Base-by-base conservation (phyloP, 345 rosid species). In the Dovyalis caffra region DNA sequence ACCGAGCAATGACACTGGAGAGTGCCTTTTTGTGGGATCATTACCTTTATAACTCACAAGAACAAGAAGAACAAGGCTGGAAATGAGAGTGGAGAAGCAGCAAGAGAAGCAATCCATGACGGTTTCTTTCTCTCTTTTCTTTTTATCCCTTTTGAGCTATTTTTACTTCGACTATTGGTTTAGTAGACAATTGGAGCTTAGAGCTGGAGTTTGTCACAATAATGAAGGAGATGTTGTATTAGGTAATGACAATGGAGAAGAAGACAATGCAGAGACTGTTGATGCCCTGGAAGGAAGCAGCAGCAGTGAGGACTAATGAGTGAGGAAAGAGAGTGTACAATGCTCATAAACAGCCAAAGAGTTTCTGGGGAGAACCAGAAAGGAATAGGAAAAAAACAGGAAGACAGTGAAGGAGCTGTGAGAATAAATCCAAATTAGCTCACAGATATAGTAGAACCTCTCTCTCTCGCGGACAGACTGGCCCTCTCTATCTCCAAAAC, bases 11-110 rank as follows among this genome's bases (percentile, higher is more conserved):
- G 5, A 29, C 6, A 34, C 7, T 21, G 25, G 37, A 64, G 28
- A 32, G 9, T 8, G 45, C 25, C 6, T 29, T 34, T n/a, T 56
- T 32, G 3, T 23, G 14, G 9, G 20, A 10, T 18, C 35, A 20
- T 43, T 79, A 79, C 83, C 79, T 60, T 45, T 76, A 3, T 58
- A 62, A 72, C 70, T 72, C 34, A 60, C 33, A 15, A 80, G 66
- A 10, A 77, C 69, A 11, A 73, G 76, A 49, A 63, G 23, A 61
- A 79, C 15, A 62, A 71, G 60, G 49, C 5, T 37, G 64, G 67
- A 38, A 67, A 53, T 8, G 56, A 64, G 70, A 25, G 29, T 8
- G 68, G 68, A 45, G 35, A 14, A 76, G 47, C 33, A 10, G 68
- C 72, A 28, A 38, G 65, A 75, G 58, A 64, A 69, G 57, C 12